phyloP scores from a whole-genome alignment of 2,329 filamentous ascomycete species.

The Arthrobotrys megalospora region DNA sequence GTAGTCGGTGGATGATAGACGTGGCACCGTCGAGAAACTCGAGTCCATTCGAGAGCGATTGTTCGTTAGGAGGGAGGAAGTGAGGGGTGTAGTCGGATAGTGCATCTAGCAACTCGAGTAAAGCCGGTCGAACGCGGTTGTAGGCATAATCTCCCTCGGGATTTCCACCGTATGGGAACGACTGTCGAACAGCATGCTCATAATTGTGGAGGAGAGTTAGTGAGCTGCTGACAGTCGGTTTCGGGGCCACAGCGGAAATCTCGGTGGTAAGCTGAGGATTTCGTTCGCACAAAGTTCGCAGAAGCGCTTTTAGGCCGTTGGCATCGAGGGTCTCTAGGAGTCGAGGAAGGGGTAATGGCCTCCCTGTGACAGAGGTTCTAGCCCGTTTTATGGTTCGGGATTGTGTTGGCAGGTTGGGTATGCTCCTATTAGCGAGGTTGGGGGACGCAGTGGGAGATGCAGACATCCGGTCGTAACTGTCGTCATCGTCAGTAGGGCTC shows the following conservation, averaged over 20 bases:
- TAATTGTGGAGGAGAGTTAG: conserved; percentile 86
- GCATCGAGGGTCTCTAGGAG: conserved; percentile 95
- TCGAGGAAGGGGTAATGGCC: conserved; percentile 78
- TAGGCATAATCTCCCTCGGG: conserved; percentile 93
- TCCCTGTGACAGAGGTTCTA: conserved; percentile 78
- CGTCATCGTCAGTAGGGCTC: conserved; percentile 47
- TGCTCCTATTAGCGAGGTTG: conserved; percentile 78
- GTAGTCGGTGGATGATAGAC: conserved; percentile 87
- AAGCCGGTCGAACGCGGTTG: conserved; percentile 86
- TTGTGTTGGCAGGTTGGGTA: conserved; percentile 78
- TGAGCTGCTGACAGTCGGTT: conserved; percentile 86
- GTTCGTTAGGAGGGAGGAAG: conserved; percentile 91
- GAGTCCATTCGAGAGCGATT: conserved; percentile 84
- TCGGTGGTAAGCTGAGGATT: conserved; percentile 89
- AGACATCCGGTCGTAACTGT: conserved; percentile 81
- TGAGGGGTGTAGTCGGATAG: conserved; percentile 95
- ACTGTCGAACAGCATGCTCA: conserved; percentile 80
- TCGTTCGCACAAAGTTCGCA: conserved; percentile 92
- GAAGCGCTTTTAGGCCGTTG: conserved; percentile 83
- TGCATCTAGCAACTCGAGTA: conserved; percentile 86
- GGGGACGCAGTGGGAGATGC: conserved; percentile 89
- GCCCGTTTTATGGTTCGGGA: conserved; percentile 74
- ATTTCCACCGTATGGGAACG: conserved; percentile 88
- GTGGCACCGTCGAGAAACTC: conserved; percentile 92
- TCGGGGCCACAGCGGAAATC: conserved; percentile 84